A percentile compares a stretch with the other conserved stretches of the same genome.
Conservation (phyloP, 768 basidiomycete genomes). For the Lanmaoa pseudosensibilis region DNA sequence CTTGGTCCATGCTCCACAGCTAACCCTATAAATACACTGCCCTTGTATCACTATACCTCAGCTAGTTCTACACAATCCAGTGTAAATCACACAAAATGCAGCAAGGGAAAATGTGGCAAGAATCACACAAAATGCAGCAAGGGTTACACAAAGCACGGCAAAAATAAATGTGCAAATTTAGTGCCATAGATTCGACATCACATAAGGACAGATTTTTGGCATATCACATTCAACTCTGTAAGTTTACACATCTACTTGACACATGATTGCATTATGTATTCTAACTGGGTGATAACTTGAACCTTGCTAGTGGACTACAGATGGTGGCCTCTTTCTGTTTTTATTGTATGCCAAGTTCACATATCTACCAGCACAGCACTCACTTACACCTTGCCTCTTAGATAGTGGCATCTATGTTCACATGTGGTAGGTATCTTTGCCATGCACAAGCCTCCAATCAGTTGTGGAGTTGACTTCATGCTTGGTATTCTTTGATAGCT, state of each 20-base stretch:
- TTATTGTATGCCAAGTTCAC: not conserved
- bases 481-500: not conserved
- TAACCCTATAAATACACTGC: no score
- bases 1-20: no score
- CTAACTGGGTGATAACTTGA: not conserved
- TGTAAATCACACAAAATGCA: no score
- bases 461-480: not conserved
- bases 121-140: no score
- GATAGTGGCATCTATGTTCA: not conserved
- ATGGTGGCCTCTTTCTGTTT: not conserved
- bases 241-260: not conserved
- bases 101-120: no score
- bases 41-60: no score
- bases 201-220: not conserved
- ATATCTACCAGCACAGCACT: not conserved
- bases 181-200: no score
- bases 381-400: not conserved
- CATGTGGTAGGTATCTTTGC: not conserved
- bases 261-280: not conserved
- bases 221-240: not conserved
- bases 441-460: not conserved
- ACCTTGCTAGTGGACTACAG: not conserved
- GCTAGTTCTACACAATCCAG: no score
- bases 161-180: no score
- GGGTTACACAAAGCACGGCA: no score